Evolutionary conservation across 2,329 filamentous ascomycete species (phyloP).

Genomic region (Phaeosphaeria sp.): DNA sequence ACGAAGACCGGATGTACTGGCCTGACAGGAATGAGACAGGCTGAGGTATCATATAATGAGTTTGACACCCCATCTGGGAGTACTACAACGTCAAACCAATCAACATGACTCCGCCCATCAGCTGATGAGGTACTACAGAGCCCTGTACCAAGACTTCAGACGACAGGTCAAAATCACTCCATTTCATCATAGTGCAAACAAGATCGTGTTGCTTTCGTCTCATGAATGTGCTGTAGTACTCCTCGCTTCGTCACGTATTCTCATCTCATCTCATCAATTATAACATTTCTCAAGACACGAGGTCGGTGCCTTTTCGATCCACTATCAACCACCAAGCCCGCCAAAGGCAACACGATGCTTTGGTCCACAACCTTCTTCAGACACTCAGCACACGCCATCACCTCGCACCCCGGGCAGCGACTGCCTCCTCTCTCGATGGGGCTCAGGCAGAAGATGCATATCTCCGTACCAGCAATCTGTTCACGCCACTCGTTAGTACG

Average conservation of each 20-base stretch:
- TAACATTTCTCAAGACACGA: not conserved
- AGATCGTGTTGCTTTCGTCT: no score
- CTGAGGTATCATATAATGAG: no score
- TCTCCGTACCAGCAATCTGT: conserved; percentile 7
- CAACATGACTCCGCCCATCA: no score
- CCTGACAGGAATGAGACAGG: no score
- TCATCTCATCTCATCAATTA: not conserved
- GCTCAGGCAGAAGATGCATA: conserved; percentile 18
- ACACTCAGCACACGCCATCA: conserved; percentile 18
- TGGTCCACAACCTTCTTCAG: conserved; percentile 1
- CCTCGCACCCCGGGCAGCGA: conserved; percentile 20
- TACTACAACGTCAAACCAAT: no score
- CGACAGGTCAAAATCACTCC: no score
- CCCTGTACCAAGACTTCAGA: no score
- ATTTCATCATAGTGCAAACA: no score
- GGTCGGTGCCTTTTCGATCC: not conserved
- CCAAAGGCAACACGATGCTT: conserved; percentile 4
- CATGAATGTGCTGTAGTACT: not conserved
- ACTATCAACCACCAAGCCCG: conserved; percentile 5
- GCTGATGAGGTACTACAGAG: no score
- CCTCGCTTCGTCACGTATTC: not conserved
- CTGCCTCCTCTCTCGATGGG: not conserved
- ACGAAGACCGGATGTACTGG: no score
- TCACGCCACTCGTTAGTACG: conserved; percentile 2
- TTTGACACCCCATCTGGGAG: no score